Base-by-base conservation (phyloP, 1,284 basidiomycete species). In the Neolentinus lepideus region DNA sequence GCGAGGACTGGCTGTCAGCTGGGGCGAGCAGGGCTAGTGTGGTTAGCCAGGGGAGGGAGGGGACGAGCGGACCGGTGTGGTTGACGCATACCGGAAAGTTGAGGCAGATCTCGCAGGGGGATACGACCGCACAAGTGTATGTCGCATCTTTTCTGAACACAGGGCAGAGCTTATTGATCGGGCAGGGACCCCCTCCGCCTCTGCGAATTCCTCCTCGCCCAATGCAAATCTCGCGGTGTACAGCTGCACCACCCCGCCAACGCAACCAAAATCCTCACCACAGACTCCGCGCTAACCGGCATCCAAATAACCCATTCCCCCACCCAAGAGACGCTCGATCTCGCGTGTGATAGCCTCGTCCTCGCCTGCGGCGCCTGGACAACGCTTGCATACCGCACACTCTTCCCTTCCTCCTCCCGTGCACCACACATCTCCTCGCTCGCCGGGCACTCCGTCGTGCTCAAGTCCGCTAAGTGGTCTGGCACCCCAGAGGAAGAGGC, bases 361-460 rank as follows among this genome's bases (percentile, higher is more conserved):
- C 65, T 87, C 55, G 72, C 80, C 4, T 79, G 81, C 1, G 83
- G 84, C 1, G 84, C 84, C 2, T 87, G 84, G 84, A 82, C 83
- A 0, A 83, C 83, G 0, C 65, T 66, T 47, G 71, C 85, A 8
- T 72, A 80, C 38, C 60, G 65, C 22, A 66, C 74, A 54, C 71
- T 87, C 24, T 75, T 84, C 58, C 75, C 79, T 2, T 60, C 67
- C 53, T 66, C 69, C 27, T 58, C 57, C 48, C 61, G 64, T 43
- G 61, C 66, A n/a, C 67, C 69, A 24, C 62, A 64, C 24, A 63
- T 70, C 55, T 63, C 62, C 22, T 62, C 64, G 38, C 65, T 68
- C 58, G 69, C 67, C 6, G 71, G 68, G 19, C 66, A 67, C 57
- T 69, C 65, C 19, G 51, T 69, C 53, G 62, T 65, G 54, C 56